Evolutionary conservation across 2,329 filamentous ascomycete species (phyloP).

Genomic region (Chrysoporthe puriensis): DNA sequence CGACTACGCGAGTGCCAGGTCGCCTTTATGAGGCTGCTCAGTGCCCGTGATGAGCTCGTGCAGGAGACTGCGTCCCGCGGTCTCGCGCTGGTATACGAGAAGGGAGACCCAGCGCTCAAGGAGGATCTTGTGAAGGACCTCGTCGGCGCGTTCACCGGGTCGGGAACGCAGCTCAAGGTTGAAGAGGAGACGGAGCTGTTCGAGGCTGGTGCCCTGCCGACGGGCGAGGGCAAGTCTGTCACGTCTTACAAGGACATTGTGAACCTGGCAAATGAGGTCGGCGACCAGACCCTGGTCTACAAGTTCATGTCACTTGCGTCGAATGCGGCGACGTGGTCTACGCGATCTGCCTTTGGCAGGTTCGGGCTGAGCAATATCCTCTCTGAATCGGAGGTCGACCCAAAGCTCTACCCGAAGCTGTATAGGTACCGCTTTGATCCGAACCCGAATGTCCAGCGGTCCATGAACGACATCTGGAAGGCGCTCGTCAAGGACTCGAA

Average conservation of each 20-base stretch:
- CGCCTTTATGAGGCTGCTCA: constrained; percentile 85
- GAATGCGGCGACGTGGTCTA: constrained; percentile 96
- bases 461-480: constrained; percentile 98
- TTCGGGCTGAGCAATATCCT: constrained; percentile 93
- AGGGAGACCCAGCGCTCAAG: constrained; percentile 79
- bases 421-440: constrained; percentile 95
- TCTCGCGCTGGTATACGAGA: constrained; percentile 90
- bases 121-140: constrained; percentile 85
- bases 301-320: constrained; percentile 97
- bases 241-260: constrained; percentile 99
- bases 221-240: constrained; percentile 84
- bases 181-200: constrained; percentile 92
- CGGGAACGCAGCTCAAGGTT: constrained; percentile 75
- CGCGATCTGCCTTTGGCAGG: constrained; percentile 91
- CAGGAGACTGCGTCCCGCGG: constrained; percentile 94
- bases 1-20: constrained; percentile 79
- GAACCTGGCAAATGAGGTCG: constrained; percentile 91
- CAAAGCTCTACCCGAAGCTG: constrained; percentile 92
- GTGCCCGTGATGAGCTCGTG: constrained; percentile 88
- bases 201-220: constrained; percentile 86
- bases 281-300: constrained; percentile 94
- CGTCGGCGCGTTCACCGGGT: constrained; percentile 84
- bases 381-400: constrained; percentile 84
- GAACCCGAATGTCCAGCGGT: constrained; percentile 86
- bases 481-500: constrained; percentile 89